These are phyloP conservation scores for Lizonia empirigonia DNA, from an alignment of 2,329 filamentous ascomycete species.

Conservation along the genomic window DNA sequence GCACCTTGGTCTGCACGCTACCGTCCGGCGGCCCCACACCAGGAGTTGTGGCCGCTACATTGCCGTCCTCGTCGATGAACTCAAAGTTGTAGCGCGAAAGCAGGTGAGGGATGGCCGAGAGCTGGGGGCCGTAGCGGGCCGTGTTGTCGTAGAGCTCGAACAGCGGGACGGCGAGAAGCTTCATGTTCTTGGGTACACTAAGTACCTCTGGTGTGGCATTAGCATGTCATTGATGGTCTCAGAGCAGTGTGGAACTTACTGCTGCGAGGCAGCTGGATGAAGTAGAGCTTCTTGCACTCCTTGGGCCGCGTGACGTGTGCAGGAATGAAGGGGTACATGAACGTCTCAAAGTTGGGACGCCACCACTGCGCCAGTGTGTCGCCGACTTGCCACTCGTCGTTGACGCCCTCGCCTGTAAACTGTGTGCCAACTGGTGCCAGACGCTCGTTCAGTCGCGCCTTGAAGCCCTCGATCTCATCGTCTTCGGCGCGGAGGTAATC, in stretches of 20 bases:
- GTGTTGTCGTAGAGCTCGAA: slow-evolving; percentile 99
- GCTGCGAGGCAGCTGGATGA: slow-evolving; percentile 89
- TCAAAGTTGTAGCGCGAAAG: slow-evolving; percentile 97
- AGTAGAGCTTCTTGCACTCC: slow-evolving; percentile 99
- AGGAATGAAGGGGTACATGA: slow-evolving; percentile 99
- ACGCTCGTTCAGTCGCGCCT: slow-evolving; percentile 86
- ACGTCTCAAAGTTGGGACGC: slow-evolving; percentile 98
- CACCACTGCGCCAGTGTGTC: slow-evolving; percentile 98
- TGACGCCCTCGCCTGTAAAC: slow-evolving; percentile 81
- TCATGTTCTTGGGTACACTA: slow-evolving; percentile 99
- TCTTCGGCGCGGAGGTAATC: slow-evolving; percentile 91
- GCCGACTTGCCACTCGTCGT: slow-evolving; percentile 91
- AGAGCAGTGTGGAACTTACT: slow-evolving; percentile 61
- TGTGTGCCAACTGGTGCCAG: slow-evolving; percentile 88
- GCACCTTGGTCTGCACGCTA: slow-evolving; percentile 41
- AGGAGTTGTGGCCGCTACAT: slow-evolving; percentile 83
- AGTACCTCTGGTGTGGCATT: slow-evolving; percentile 71
- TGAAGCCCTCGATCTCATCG: slow-evolving; percentile 95
- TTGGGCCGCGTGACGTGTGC: slow-evolving; percentile 95
- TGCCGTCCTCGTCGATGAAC: slow-evolving; percentile 90
- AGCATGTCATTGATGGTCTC: slow-evolving; percentile 20
- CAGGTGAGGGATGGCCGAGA: slow-evolving; percentile 94
- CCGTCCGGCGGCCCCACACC: slow-evolving; percentile 66
- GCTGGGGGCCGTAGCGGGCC: slow-evolving; percentile 88
- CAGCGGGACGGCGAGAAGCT: slow-evolving; percentile 91